Evolutionary conservation across 192 early-diverging fungal species (phyloP).

Genomic region (Coemansia sp.): DNA sequence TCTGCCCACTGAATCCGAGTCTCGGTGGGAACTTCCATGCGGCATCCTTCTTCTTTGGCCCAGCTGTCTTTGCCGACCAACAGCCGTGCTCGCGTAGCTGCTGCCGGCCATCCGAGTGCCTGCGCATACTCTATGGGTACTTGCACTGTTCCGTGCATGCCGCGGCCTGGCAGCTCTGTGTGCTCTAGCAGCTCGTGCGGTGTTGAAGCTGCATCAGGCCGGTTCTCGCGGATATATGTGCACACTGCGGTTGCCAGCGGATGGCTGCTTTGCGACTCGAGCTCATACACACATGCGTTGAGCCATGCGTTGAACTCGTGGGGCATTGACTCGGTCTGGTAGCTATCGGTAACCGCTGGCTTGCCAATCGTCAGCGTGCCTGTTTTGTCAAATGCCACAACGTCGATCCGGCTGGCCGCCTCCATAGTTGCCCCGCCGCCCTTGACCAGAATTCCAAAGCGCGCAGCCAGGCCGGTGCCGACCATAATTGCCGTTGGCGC

Average conservation of each 20-base stretch:
- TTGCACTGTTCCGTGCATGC: conserved; percentile 37
- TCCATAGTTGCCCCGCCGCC: conserved; percentile 84
- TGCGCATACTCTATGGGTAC: conserved; percentile 19
- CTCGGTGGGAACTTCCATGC: conserved; percentile 40
- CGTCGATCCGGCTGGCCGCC: conserved; percentile 74
- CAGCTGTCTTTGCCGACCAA: conserved; percentile 75
- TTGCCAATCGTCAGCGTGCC: conserved; percentile 89
- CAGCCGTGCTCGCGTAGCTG: conserved; percentile 18
- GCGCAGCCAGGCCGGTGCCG: conserved; percentile 91
- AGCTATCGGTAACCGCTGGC: conserved; percentile 58
- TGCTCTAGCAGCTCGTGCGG: conserved; percentile 29
- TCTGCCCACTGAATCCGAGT: conserved; percentile 55
- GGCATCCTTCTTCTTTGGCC: conserved; percentile 58
- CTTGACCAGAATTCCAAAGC: conserved; percentile 93
- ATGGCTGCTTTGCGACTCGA: conserved; percentile 85
- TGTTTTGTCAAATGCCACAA: conserved; percentile 98
- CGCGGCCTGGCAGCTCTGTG: conserved; percentile 43
- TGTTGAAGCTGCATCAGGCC: conserved; percentile 16
- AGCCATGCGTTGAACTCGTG: conserved; percentile 53
- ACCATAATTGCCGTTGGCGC: conserved; percentile 99
- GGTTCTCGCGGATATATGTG: conserved; percentile 53
- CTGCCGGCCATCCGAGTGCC: conserved; percentile 29
- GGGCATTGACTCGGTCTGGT: conserved; percentile 3
- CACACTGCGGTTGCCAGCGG: conserved; percentile 77
- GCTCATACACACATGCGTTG: conserved; percentile 59